Base-by-base conservation (phyloP, 2,329 filamentous ascomycete genomes). In the Colletotrichum echinochloae region DNA sequence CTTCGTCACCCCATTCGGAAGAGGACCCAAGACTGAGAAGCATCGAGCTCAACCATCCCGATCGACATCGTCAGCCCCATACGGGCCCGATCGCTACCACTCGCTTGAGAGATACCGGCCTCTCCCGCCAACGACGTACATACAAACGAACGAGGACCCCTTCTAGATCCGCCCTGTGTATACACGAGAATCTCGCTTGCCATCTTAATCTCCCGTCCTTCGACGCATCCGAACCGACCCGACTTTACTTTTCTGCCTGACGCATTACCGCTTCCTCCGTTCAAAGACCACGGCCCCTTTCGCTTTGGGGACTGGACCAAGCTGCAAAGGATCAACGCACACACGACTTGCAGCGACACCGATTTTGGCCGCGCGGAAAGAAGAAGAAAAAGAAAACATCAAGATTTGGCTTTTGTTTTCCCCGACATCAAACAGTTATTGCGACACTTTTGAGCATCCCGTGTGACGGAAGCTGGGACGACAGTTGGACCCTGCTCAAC, bases 171-270 rank as follows among this genome's bases (percentile, higher is more conserved):
- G 44, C 48, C 66, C n/a, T 11, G 23, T 11, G 23, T 35, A 28
- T 41, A 65, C 59, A 70, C 64, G 64, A 67, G n/a, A 67, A 67
- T 62, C 57, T 67, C 51, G 64, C 64, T 62, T 67, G 23, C 35
- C 49, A 11, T 44, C 52, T 37, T 20, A 62, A 44, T n/a, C 16
- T 37, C 20, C 51, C 51, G 48, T 44, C 57, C 44, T 39, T 57
- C 39, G 48, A 46, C 48, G 37, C 12, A 57, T 16, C 51, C 67
- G 35, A 67, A 37, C 44, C 44, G 64, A 61, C n/a, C 57, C 46
- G 48, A 49, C 44, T 30, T n/a, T n/a, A n/a, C n/a, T n/a, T 33
- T 66, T 23, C 39, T 51, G 51, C n/a, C 33, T 56, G 51, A 67
- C 51, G 33, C 41, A 20, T 28, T n/a, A 51, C 37, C 63, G 54